Base-by-base conservation (phyloP, 129 eudicot genomes). In the Centaurea solstitialis region DNA sequence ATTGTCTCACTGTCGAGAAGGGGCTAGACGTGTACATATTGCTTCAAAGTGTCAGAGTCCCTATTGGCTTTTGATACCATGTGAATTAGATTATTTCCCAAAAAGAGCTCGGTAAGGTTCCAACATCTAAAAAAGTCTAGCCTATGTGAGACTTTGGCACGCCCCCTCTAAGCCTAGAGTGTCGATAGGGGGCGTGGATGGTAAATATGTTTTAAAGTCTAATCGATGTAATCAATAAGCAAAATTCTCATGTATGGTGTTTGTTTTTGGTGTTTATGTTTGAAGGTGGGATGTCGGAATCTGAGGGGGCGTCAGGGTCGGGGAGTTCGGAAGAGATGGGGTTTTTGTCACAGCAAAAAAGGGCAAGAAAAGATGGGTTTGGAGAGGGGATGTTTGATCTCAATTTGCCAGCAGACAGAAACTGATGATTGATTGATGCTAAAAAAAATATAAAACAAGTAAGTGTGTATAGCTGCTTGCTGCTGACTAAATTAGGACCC, bases 381-480 rank as follows among this genome's bases (percentile, higher is more conserved):
- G 88, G 85, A 38, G 87, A 79, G 26, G 82, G 88, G 37, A 23
- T 86, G 85, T 79, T 95, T 79, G 99, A 95, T 86, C 94, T 95
- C 45, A 95, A 95, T 87, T 80, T 92, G 85, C 99, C 97, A 53
- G 97, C 97, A 0, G 93, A 90, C 74, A 78, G 86, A 81, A 74
- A 77, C 62, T 87, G 75, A 83, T 10, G 75, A 64, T 4, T 0
- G 12, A n/a, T n/a, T 21, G 12, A 79, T 65, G 80, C 12, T 64
- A 39, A 65, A 41, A 8, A 38, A 61, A 18, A 35, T 76, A 70
- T 70, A 70, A 50, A 61, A 61, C 81, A 77, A 26, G 30, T 2
- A 26, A 83, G 72, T 77, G 86, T 83, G 78, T 77, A 83, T 57
- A 57, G 65, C 22, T 57, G 65, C 65, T 53, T 83, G 37, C 37